Conservation (phyloP, 805 yeast species). For the Wickerhamomyces xylosicus region DNA sequence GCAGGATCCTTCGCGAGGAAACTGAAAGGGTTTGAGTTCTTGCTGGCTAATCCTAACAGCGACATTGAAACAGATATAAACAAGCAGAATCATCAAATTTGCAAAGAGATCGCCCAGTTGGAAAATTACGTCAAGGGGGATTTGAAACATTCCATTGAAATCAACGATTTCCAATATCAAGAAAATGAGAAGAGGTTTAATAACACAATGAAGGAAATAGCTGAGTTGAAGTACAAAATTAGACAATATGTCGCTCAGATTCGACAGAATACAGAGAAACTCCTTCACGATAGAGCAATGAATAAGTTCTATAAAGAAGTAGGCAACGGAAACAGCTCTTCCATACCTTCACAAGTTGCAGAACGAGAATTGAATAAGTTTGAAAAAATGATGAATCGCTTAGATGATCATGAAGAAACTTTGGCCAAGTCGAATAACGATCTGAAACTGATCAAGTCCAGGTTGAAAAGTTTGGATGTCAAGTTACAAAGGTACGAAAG, state of each 20-base stretch:
- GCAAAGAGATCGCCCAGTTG: neutral
- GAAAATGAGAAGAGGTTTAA: slow-evolving; percentile 3
- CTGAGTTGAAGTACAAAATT: slow-evolving; percentile 3
- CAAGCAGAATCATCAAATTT: slow-evolving; percentile 1
- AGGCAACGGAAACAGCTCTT: too few relatives aligned
- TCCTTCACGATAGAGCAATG: neutral
- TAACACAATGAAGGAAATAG: slow-evolving; percentile 3
- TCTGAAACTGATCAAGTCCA: neutral
- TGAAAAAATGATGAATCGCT: neutral
- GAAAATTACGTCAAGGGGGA: neutral
- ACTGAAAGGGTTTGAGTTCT: slow-evolving; percentile 3
- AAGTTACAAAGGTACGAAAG: neutral
- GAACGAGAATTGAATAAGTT: neutral
- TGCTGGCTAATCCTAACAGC: neutral
- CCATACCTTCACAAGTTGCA: too few relatives aligned
- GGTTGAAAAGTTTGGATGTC: neutral
- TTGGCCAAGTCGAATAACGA: neutral
- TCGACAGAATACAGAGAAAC: neutral
- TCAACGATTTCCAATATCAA: slow-evolving; percentile 3
- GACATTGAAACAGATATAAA: neutral
- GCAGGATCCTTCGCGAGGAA: slow-evolving; percentile 2
- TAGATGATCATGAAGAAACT: neutral
- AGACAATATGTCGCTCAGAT: slow-evolving; percentile 1
- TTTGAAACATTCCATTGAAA: slow-evolving; percentile 5
- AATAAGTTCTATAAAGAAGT: neutral